Evolutionary conservation across 2,329 filamentous ascomycete species (phyloP).

Genomic region (Hypoxylon sp.): DNA sequence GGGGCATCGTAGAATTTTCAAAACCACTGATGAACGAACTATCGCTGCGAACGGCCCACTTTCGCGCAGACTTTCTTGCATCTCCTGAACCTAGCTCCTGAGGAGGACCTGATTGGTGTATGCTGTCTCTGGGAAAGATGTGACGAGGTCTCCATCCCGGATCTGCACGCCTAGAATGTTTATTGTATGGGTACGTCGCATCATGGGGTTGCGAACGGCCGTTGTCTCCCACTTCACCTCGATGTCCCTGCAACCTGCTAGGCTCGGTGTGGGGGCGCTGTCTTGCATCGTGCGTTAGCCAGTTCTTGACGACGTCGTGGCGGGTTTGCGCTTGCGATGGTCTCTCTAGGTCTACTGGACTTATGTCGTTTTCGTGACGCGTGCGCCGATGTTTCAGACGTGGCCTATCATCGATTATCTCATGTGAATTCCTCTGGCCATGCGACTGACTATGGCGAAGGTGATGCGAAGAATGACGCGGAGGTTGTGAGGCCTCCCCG

Average conservation of each 20-base stretch:
- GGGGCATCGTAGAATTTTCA: constrained; percentile 32
- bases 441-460: constrained; percentile 30
- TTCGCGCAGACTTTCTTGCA: constrained; percentile 38
- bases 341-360: constrained; percentile 41
- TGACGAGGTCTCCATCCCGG: constrained; percentile 44
- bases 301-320: constrained; percentile 46
- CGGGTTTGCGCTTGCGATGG: constrained; percentile 34
- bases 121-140: constrained; percentile 34
- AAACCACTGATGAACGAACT: constrained; percentile 47
- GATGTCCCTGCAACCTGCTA: constrained; percentile 31
- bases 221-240: constrained; percentile 28
- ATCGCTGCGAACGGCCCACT: constrained; percentile 37
- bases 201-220: constrained; percentile 10
- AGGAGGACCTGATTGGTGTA: constrained; percentile 31
- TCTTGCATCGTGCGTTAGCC: constrained; percentile 43
- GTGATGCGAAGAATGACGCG: constrained; percentile 43
- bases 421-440: constrained; percentile 19
- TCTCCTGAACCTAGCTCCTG: constrained; percentile 17
- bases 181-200: constrained; percentile 34
- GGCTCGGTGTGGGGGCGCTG: constrained; percentile 29
- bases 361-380: constrained; percentile 18
- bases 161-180: constrained; percentile 39
- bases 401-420: constrained; percentile 24
- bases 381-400: constrained; percentile 36
- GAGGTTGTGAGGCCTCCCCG: constrained; percentile 41